Percentiles rank a stretch among this genome's conserved stretches.
Evolutionary conservation across 2,329 filamentous ascomycete species (phyloP).

Genomic region (Trichoderma simmonsii): DNA sequence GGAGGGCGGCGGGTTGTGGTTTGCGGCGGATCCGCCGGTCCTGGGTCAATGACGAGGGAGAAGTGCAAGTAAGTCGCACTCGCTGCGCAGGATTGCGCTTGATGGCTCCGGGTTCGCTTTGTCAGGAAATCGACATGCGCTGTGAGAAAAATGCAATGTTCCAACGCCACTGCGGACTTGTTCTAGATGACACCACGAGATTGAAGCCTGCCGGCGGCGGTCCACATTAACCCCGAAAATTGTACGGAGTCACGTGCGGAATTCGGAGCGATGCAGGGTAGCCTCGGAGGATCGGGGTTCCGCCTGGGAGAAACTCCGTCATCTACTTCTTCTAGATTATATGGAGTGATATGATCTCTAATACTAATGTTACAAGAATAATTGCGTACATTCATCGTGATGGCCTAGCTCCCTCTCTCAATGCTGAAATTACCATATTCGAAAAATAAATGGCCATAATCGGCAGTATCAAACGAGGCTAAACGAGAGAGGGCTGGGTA

Average conservation of each 20-base stretch:
- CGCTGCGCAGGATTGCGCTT: constrained; percentile 27
- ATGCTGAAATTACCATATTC: background rate
- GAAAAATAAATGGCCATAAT: rapidly evolving
- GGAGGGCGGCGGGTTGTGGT: constrained; percentile 30
- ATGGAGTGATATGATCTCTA: background rate
- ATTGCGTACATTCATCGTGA: background rate
- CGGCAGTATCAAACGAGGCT: background rate
- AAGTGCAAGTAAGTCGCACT: constrained; percentile 33
- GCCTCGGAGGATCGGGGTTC: constrained; percentile 12
- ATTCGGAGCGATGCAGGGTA: constrained; percentile 2
- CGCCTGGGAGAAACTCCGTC: background rate
- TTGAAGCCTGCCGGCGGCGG: constrained; percentile 18
- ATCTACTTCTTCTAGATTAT: background rate
- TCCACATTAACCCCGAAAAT: constrained; percentile 29
- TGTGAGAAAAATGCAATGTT: constrained; percentile 8
- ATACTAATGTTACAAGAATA: background rate
- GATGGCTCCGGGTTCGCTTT: constrained; percentile 16
- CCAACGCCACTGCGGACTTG: constrained; percentile 19
- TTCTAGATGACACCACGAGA: constrained; percentile 19
- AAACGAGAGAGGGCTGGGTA: background rate
- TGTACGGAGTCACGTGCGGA: constrained; percentile 30
- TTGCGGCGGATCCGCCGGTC: constrained; percentile 35
- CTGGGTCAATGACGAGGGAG: constrained; percentile 23
- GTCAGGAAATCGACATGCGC: constrained; percentile 6
- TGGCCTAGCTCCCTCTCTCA: background rate